Percentiles rank a stretch among this genome's conserved stretches.
Conservation (phyloP, 2,329 filamentous ascomycete genomes). For the Pseudogymnoascus sp. region DNA sequence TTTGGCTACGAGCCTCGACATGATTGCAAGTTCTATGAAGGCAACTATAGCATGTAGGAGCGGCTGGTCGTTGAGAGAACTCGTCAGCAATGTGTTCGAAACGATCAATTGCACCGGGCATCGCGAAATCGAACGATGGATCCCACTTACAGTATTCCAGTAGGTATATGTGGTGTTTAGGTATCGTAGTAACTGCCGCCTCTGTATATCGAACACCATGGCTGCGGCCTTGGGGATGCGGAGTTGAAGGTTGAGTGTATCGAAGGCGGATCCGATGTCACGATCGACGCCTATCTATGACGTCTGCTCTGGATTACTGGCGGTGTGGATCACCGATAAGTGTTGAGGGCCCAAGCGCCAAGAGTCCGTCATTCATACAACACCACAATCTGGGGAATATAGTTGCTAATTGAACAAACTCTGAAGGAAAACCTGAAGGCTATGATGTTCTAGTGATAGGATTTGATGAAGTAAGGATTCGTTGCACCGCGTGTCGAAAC, state of each 20-base stretch:
- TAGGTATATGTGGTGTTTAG: slow-evolving; percentile 67
- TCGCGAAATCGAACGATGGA: slow-evolving; percentile 6
- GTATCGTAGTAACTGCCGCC: slow-evolving; percentile 54
- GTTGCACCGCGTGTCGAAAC: background rate
- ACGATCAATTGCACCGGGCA: slow-evolving; percentile 8
- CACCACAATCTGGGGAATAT: background rate
- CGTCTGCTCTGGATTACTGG: background rate
- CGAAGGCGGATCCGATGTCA: slow-evolving; percentile 1
- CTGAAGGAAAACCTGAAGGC: background rate
- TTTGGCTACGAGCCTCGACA: slow-evolving; percentile 71
- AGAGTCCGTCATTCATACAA: background rate
- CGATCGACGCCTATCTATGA: slow-evolving; percentile 7
- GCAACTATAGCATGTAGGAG: slow-evolving; percentile 78
- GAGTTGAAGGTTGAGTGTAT: slow-evolving; percentile 2
- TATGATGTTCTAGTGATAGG: background rate
- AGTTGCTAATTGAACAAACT: background rate
- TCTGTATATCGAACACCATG: slow-evolving; percentile 52
- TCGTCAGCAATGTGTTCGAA: slow-evolving; percentile 7
- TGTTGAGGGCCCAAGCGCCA: background rate
- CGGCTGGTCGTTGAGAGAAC: slow-evolving; percentile 49
- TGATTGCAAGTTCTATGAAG: slow-evolving; percentile 78
- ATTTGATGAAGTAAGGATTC: background rate
- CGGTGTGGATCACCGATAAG: background rate
- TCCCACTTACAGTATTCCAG: slow-evolving; percentile 59
- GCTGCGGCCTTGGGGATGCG: background rate